A percentile compares a stretch with the other conserved stretches of the same genome.
These are phyloP conservation scores for Ogataea minuta DNA, from an alignment of 805 yeast species.

Conservation along the genomic window DNA sequence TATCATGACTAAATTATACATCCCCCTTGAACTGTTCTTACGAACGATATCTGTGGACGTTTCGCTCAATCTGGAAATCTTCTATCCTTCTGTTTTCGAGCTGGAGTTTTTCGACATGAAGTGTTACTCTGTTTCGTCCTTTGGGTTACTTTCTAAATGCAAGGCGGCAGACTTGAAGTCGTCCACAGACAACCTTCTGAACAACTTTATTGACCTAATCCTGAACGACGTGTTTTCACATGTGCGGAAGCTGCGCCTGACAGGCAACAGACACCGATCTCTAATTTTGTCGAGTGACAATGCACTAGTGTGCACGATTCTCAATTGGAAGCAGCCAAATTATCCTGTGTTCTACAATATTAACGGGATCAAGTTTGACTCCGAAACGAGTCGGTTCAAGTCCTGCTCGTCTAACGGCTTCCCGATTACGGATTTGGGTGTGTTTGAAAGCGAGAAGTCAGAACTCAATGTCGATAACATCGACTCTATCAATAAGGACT, in stretches of 20 bases:
- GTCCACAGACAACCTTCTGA: slow-evolving; percentile 43
- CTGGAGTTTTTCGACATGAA: slow-evolving; percentile 30
- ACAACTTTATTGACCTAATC: slow-evolving; percentile 72
- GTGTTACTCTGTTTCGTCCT: slow-evolving; percentile 24
- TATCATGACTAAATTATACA: slow-evolving; percentile 46
- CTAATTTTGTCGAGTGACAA: slow-evolving; percentile 83
- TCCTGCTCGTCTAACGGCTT: slow-evolving; percentile 44
- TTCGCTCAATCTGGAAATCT: slow-evolving; percentile 69
- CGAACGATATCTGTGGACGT: slow-evolving; percentile 53
- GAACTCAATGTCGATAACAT: slow-evolving; percentile 35
- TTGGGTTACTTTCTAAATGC: slow-evolving; percentile 18
- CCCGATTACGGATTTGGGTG: slow-evolving; percentile 10
- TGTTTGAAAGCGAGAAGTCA: slow-evolving; percentile 5
- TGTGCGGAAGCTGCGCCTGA: slow-evolving; percentile 51
- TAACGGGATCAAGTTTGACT: slow-evolving; percentile 54
- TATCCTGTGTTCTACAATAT: slow-evolving; percentile 89
- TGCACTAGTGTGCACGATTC: slow-evolving; percentile 85
- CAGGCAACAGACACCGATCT: slow-evolving; percentile 47
- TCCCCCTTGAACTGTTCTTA: slow-evolving; percentile 62
- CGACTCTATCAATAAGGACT: slow-evolving; percentile 37
- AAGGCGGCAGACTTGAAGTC: slow-evolving; percentile 17
- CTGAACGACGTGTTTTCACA: slow-evolving; percentile 73
- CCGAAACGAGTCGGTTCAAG: slow-evolving; percentile 30
- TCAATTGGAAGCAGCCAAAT: slow-evolving; percentile 98
- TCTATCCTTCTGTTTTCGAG: slow-evolving; percentile 63